Evolutionary conservation across 495 filamentous ascomycete genomes (phyloP), one percentile per base, ranked within the genome.

Genomic region (Hypoxylon perforatum): DNA sequence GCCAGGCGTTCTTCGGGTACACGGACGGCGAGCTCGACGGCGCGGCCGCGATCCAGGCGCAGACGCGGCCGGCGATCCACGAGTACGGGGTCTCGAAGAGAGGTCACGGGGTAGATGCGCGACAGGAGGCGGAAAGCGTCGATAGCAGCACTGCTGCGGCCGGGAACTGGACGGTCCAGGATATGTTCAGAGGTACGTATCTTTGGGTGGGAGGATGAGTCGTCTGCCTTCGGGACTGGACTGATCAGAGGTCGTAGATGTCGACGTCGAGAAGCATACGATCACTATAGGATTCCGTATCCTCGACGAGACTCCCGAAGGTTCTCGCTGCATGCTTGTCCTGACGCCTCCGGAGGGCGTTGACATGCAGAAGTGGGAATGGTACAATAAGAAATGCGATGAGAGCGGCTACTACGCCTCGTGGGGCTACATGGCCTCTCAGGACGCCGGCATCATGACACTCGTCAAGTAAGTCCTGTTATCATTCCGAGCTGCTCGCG

Each of bases 1-100:
- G 35, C 7, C 21, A 61, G 18, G 69, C 72, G 0, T 79, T 63
- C 47, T 76, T 75, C 49, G 69, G 53, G n/a, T 76, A 57, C 42
- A 33, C 17, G 0, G 75, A 76, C 28, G 18, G 5, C 9, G 65
- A 57, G 19, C 46, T 79, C 11, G 54, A 52, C 18, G 19, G 18
- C 5, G 47, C 44, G 1, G 39, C 11, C 4, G 6, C 39, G 0
- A 63, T 71, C 44, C 42, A 54, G 3, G 4, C 51, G n/a, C 67
- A 71, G 63, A 56, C 22, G 7, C 41, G 48, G 21, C 30, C 30
- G 0, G 17, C 21, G 0, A 38, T 39, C 22, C 45, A 51, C 14
- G 41, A 57, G 9, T 33, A 9, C 8, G 44, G 6, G 18, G 8
- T 11, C 45, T 23, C 10, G 14, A 23, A 41, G 10, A 17, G 17